Evolutionary conservation across 306 rosid genomes (phyloP), one percentile per base, ranked within the genome.

Genomic region (Cicer bijugum): DNA sequence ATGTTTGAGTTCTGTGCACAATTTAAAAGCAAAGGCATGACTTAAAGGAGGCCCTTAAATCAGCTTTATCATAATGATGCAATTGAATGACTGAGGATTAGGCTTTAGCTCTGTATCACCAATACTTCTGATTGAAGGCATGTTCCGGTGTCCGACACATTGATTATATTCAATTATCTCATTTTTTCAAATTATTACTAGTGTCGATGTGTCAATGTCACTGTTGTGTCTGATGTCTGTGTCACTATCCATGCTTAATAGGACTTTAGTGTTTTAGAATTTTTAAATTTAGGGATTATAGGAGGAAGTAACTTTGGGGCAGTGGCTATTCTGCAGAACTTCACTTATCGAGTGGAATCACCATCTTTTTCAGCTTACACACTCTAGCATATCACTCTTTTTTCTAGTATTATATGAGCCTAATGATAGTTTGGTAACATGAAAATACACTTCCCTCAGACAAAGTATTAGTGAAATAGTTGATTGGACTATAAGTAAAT

Each of bases 341-440:
- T 51, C 57, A 0, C 58, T 52, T 52, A 52, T 52, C 8, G 28
- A 51, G 23, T 51, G 11, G 23, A 16, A 17, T 28, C 4, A 3
- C 20, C 5, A 7, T 51, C 20, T 51, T 51, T 51, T 51, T 51
- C 9, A 15, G 20, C 23, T 51, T 51, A 51, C 23, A 51, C 5
- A 0, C 35, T 28, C 4, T 28, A 28, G 35, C 35, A 28, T 40
- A 9, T 10, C 69, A 62, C 50, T 43, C 17, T 23, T n/a, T 71
- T 56, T 67, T 12, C 23, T 38, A 10, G 6, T 74, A 19, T 19
- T 56, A 56, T 76, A 4, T 44, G 28, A 67, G 23, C 59, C n/a
- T n/a, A 52, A 44, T 53, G 51, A 46, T 55, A 57, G 46, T 63
- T 47, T 78, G 12, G 46, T 39, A 42, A 69, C 71, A 61, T 74